These are phyloP conservation scores for Cryphonectria japonica DNA, from an alignment of 2,329 filamentous ascomycete species.

Conservation along the genomic window DNA sequence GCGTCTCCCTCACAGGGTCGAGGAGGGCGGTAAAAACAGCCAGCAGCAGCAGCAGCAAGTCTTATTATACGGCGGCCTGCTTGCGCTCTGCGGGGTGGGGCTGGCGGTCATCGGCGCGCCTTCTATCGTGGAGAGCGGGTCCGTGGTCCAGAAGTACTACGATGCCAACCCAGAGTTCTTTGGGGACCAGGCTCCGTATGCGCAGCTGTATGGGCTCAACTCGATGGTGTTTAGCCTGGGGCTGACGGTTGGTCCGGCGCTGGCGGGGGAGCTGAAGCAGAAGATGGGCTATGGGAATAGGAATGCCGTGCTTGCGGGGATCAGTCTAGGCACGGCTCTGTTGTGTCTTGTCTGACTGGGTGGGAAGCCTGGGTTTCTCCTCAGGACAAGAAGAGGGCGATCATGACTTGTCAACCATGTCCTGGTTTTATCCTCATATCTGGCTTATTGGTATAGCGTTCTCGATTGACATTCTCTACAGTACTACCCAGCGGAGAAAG, in stretches of 20 bases:
- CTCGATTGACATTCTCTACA: neutral
- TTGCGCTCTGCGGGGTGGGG: conserved; percentile 47
- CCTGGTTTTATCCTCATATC: neutral
- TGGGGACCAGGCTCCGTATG: conserved; percentile 61
- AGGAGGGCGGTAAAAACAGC: conserved; percentile 2
- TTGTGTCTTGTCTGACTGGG: conserved; percentile 51
- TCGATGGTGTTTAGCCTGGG: conserved; percentile 66
- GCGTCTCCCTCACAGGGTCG: conserved; percentile 16
- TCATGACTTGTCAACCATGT: neutral
- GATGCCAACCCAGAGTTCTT: conserved; percentile 59
- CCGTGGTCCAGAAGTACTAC: conserved; percentile 59
- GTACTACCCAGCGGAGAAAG: neutral
- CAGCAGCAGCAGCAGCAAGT: conserved; percentile 14
- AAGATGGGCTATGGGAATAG: conserved; percentile 61
- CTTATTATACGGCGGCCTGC: conserved; percentile 19
- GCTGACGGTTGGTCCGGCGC: conserved; percentile 61
- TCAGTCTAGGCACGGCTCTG: conserved; percentile 48
- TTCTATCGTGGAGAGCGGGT: conserved; percentile 60
- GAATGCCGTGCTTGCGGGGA: conserved; percentile 53
- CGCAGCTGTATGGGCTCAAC: conserved; percentile 67
- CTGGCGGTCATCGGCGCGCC: conserved; percentile 58
- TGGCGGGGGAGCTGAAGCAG: conserved; percentile 56
- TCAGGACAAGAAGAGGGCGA: neutral
- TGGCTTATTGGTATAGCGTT: neutral
- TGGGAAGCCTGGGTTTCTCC: conserved; percentile 40